Conservation (phyloP, 2,329 filamentous ascomycete species). For the Colletotrichum echinochloae region DNA sequence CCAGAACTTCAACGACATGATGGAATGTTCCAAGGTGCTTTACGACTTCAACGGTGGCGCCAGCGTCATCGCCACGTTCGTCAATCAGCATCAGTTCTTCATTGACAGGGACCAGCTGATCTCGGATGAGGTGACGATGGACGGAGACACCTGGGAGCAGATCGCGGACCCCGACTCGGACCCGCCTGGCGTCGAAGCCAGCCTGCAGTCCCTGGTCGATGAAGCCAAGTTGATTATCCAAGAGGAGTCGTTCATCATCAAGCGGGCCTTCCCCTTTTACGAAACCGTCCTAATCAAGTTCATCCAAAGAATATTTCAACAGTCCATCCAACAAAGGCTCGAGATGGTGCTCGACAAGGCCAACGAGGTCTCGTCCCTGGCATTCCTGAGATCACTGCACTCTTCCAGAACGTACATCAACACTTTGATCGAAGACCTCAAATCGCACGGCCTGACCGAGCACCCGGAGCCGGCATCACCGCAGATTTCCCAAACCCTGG, state of each 20-base stretch:
- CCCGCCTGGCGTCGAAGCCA: constrained; percentile 90
- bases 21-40: constrained; percentile 93
- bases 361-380: constrained; percentile 88
- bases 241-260: constrained; percentile 97
- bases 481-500: constrained; percentile 81
- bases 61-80: constrained; percentile 94
- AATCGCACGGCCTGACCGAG: constrained; percentile 93
- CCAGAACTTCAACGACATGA: constrained; percentile 98
- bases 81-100: constrained; percentile 99
- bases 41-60: constrained; percentile 96
- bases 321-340: constrained; percentile 94
- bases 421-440: constrained; percentile 89
- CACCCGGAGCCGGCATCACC: constrained; percentile 92
- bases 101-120: constrained; percentile 95
- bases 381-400: constrained; percentile 91
- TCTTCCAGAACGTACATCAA: constrained; percentile 92
- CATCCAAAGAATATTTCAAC: constrained; percentile 94
- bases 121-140: constrained; percentile 82
- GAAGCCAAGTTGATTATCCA: constrained; percentile 97
- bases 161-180: constrained; percentile 95
- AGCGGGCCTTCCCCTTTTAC: constrained; percentile 94
- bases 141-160: constrained; percentile 86
- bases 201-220: constrained; percentile 89
- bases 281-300: constrained; percentile 95
- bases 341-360: constrained; percentile 98